Evolutionary conservation across 225 moss, liverwort and hornwort genomes (phyloP).

Genomic region (Anthoceros angustus): DNA sequence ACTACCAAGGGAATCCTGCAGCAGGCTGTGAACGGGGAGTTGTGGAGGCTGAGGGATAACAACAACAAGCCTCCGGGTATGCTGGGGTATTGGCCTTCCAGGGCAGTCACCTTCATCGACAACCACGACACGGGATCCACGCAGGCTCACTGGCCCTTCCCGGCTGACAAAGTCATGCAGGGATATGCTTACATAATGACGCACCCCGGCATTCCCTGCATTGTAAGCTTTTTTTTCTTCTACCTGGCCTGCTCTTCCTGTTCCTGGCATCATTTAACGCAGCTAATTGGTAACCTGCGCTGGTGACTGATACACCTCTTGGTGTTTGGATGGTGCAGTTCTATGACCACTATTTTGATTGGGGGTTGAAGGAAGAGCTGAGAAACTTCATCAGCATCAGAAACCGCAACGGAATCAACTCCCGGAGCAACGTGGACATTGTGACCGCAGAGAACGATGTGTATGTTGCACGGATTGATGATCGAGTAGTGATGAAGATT

Average conservation of each 20-base stretch:
- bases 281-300: neutral
- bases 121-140: conserved; percentile 45
- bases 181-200: neutral
- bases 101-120: conserved; percentile 35
- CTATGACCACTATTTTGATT: neutral
- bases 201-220: neutral
- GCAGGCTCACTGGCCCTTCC: conserved; percentile 34
- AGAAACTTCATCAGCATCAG: neutral
- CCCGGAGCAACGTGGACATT: conserved; percentile 37
- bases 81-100: conserved; percentile 29
- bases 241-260: neutral
- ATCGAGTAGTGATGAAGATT: conserved; percentile 43
- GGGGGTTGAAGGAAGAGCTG: neutral
- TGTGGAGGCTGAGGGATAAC: conserved; percentile 6
- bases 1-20: conserved; percentile 8
- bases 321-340: neutral
- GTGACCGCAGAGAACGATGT: conserved; percentile 40
- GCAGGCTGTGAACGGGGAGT: neutral
- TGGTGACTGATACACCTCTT: neutral
- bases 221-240: neutral
- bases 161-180: conserved; percentile 7
- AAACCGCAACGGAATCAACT: neutral
- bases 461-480: conserved; percentile 50
- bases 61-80: conserved; percentile 6
- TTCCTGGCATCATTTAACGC: neutral